Percentiles rank a stretch among this genome's conserved stretches.
These are phyloP conservation scores for Aspergillus niger DNA, from an alignment of 2,329 filamentous ascomycete species.

Conservation along the genomic window DNA sequence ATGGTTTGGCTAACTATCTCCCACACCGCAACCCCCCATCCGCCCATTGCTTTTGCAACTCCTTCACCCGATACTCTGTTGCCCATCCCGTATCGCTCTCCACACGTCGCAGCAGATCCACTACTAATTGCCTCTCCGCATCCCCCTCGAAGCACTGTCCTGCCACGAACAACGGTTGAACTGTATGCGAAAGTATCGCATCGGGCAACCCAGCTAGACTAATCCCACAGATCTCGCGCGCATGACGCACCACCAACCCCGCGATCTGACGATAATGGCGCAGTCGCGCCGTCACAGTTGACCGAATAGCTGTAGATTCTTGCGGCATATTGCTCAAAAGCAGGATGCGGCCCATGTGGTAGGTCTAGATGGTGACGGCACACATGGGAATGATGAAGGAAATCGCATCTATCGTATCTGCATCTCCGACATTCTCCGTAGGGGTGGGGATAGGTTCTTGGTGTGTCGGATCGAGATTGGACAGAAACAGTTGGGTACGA, in stretches of 20 bases:
- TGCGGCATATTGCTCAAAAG: constrained; percentile 59
- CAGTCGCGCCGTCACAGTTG: constrained; percentile 52
- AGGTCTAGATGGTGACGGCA: constrained; percentile 62
- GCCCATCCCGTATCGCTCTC: too few relatives aligned
- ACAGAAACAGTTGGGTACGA: constrained; percentile 35
- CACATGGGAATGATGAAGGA: constrained; percentile 52
- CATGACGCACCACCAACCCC: constrained; percentile 52
- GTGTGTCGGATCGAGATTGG: not conserved
- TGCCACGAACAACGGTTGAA: constrained; percentile 25
- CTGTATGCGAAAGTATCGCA: constrained; percentile 45
- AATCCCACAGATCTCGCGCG: constrained; percentile 58
- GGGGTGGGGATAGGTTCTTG: not conserved
- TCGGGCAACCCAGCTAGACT: constrained; percentile 55
- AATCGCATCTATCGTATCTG: not conserved
- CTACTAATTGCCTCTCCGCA: not conserved
- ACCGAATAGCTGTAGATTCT: constrained; percentile 52
- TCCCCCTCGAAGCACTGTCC: constrained; percentile 49
- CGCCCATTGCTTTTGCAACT: too few relatives aligned
- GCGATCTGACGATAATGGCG: constrained; percentile 55
- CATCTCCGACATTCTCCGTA: too few relatives aligned
- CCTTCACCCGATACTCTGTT: too few relatives aligned
- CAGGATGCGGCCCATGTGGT: constrained; percentile 62
- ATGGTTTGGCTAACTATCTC: too few relatives aligned
- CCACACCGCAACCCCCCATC: too few relatives aligned
- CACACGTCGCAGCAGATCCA: not conserved